Base-by-base conservation (phyloP, 2,329 filamentous ascomycete species). In the Metarhizium anisopliae region DNA sequence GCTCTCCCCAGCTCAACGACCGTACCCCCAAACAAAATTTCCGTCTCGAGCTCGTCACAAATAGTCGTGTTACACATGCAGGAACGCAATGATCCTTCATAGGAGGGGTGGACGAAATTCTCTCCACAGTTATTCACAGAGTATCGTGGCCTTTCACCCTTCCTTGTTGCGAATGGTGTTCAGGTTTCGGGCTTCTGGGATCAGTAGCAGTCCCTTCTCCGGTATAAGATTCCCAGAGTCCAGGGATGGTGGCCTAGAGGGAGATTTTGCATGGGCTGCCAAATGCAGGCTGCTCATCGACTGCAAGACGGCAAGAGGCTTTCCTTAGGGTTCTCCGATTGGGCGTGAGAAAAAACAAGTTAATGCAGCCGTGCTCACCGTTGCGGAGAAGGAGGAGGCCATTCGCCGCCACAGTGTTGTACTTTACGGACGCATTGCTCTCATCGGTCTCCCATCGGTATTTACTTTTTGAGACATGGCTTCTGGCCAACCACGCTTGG, bases 41-140 rank as follows among this genome's bases (percentile, higher is more conserved):
- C 42, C 6, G 52, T 38, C 47, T 51, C 14, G 18, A 52, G 13
- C 5, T 51, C 45, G 25, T 43, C 16, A 47, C 45, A 55, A 50
- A 55, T 50, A 50, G 53, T 54, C 2, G 59, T 56, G 56, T 59
- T 55, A 59, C 58, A 56, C 59, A 60, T 58, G 58, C 47, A 59
- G 57, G 55, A 59, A 58, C 59, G 42, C 32, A 30, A 56, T 49
- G 52, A 49, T 43, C 18, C 29, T 50, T 29, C 16, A 45, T 20
- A 51, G 47, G 43, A 47, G 52, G 50, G 53, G 51, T 53, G 29
- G 50, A 20, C 36, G 45, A 29, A 25, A n/a, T 36, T 56, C 36
- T 30, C 25, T 49, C 8, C 25, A 49, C 20, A 32, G 47, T 50
- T 35, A 36, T 45, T 40, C 32, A 51, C 20, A 52, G 29, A 47